Conservation (phyloP, 2,329 filamentous ascomycete species). For the Aspergillus sp. region DNA sequence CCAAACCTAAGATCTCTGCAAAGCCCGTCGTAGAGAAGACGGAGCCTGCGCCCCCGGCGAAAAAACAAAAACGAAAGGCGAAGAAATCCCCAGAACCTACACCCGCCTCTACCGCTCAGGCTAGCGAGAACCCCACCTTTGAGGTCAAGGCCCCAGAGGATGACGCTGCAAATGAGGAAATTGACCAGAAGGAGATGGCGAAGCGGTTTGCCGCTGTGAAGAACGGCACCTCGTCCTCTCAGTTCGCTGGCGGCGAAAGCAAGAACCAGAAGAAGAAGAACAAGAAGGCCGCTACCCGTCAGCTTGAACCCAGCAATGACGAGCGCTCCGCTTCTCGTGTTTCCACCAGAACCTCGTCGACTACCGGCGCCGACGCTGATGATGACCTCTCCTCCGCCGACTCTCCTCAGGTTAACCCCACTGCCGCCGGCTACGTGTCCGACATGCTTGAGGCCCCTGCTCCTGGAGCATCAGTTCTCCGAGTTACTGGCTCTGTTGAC, state of each 20-base stretch:
- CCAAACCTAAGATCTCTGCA: slow-evolving; percentile 32
- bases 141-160: slow-evolving; percentile 28
- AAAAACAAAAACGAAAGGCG: slow-evolving; percentile 45
- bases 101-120: slow-evolving; percentile 22
- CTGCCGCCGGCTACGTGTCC: slow-evolving; percentile 65
- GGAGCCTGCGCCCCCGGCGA: slow-evolving; percentile 31
- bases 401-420: slow-evolving; percentile 60
- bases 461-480: slow-evolving; percentile 71
- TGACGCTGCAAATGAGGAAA: slow-evolving; percentile 54
- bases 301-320: slow-evolving; percentile 52
- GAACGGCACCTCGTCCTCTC: slow-evolving; percentile 64
- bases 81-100: slow-evolving; percentile 32
- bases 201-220: slow-evolving; percentile 69
- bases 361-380: slow-evolving; percentile 72
- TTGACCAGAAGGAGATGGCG: slow-evolving; percentile 74
- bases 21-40: slow-evolving; percentile 35
- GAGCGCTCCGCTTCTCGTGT: slow-evolving; percentile 42
- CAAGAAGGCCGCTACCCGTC: slow-evolving; percentile 58
- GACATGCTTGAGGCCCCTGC: slow-evolving; percentile 84
- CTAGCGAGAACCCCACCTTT: slow-evolving; percentile 29
- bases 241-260: slow-evolving; percentile 34
- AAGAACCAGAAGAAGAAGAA: slow-evolving; percentile 64
- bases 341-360: slow-evolving; percentile 65
- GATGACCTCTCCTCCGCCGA: slow-evolving; percentile 72
- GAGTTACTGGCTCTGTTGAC: slow-evolving; percentile 67